A percentile compares a stretch with the other conserved stretches of the same genome.
Conservation (phyloP, 768 basidiomycete species). For the Pulveroboletus frians region DNA sequence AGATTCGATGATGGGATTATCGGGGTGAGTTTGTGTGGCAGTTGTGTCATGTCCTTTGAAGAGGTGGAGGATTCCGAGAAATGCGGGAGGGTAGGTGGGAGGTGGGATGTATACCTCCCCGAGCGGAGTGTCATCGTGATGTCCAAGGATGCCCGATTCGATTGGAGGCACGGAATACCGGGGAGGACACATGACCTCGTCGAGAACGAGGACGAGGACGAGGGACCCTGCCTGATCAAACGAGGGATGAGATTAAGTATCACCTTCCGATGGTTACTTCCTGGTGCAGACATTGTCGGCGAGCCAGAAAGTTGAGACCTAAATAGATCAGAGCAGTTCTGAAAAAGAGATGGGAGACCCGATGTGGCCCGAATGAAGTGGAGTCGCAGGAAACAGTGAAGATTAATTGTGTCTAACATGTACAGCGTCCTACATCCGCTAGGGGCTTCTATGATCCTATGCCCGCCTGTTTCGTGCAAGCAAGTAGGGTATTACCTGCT, state of each 20-base stretch:
- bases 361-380: neutral
- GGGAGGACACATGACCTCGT: conserved; percentile 58
- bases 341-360: conserved; percentile 1
- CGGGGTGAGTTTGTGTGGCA: conserved; percentile 76
- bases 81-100: neutral
- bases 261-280: conserved; percentile 82
- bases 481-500: conserved; percentile 4
- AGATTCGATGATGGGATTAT: conserved; percentile 90
- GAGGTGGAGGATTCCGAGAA: conserved; percentile 16
- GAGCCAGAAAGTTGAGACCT: conserved; percentile 31
- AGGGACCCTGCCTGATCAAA: conserved; percentile 36
- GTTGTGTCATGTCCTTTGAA: conserved; percentile 76
- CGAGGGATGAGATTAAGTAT: conserved; percentile 67
- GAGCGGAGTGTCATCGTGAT: conserved; percentile 73
- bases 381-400: conserved; percentile 10
- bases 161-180: conserved; percentile 87
- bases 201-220: conserved; percentile 24
- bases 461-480: conserved; percentile 17
- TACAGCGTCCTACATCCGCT: neutral
- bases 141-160: conserved; percentile 74
- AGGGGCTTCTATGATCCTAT: conserved; percentile 14
- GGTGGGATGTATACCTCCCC: conserved; percentile 62
- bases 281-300: conserved; percentile 81
- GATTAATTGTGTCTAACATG: conserved; percentile 20
- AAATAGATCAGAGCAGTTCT: conserved; percentile 1